phyloP scores from a whole-genome alignment of 2,329 filamentous ascomycete species.

The Tolypocladium tropicale region DNA sequence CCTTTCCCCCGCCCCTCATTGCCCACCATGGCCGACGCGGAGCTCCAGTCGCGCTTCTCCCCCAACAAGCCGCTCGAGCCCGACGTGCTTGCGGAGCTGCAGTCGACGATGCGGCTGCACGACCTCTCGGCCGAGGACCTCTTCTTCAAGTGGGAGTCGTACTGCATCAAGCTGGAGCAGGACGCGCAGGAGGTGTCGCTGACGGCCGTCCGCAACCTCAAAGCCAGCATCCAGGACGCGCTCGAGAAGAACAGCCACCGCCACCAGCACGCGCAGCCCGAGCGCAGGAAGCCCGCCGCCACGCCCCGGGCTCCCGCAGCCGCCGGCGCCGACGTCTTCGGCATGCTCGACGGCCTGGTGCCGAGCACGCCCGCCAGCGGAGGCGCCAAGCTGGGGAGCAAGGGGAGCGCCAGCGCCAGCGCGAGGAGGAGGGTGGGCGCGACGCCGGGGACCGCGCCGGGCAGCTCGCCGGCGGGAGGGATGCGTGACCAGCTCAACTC shows the following conservation, averaged over 20 bases:
- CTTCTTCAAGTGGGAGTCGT: conserved; percentile 98
- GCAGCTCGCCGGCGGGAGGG: conserved; percentile 22
- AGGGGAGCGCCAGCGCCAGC: conserved; percentile 18
- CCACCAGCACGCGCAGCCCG: conserved; percentile 48
- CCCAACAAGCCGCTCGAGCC: conserved; percentile 46
- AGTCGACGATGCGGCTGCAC: conserved; percentile 79
- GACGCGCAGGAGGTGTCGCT: conserved; percentile 63
- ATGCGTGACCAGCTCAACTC: conserved; percentile 22
- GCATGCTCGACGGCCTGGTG: conserved; percentile 66
- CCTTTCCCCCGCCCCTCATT: too few relatives aligned
- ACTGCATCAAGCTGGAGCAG: conserved; percentile 85
- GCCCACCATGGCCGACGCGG: conserved; percentile 24
- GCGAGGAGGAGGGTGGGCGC: conserved; percentile 21
- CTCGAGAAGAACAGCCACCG: conserved; percentile 64
- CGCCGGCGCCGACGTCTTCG: conserved; percentile 61
- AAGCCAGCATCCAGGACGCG: conserved; percentile 75
- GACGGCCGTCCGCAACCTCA: conserved; percentile 65
- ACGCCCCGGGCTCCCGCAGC: conserved; percentile 60
- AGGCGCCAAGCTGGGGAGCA: conserved; percentile 28
- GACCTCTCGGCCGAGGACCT: conserved; percentile 74
- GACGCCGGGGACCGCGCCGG: conserved; percentile 12
- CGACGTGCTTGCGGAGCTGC: conserved; percentile 72
- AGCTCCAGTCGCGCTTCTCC: conserved; percentile 24
- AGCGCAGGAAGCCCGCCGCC: conserved; percentile 47
- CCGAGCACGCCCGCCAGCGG: conserved; percentile 48